A percentile compares a stretch with the other conserved stretches of the same genome.
Conservation (phyloP, 2,329 filamentous ascomycete genomes). For the Annulohypoxylon truncatum region DNA sequence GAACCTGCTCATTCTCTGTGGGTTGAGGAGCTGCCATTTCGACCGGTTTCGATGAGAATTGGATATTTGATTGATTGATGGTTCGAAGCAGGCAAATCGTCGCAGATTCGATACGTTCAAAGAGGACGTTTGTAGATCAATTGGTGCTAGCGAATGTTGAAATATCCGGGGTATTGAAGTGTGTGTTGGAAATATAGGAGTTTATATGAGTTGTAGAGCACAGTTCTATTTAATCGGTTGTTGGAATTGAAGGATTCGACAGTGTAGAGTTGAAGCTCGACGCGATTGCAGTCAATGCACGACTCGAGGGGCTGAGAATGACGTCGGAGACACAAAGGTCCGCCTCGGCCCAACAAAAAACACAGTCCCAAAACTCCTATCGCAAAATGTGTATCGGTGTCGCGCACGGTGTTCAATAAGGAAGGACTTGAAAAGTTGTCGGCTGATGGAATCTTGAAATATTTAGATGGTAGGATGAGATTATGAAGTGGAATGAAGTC, state of each 20-base stretch:
- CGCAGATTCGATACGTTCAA: background rate
- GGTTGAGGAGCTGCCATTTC: conserved; percentile 45
- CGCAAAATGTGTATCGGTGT: background rate
- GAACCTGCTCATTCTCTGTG: conserved; percentile 48
- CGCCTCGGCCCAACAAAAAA: background rate
- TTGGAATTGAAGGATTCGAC: background rate
- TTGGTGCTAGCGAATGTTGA: background rate
- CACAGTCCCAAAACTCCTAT: background rate
- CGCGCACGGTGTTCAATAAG: background rate
- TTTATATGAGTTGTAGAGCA: background rate
- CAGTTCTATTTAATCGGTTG: background rate
- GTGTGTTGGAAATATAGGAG: background rate
- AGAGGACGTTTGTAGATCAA: background rate
- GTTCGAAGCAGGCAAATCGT: background rate
- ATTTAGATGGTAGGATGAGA: background rate
- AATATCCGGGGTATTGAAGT: background rate
- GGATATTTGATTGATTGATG: background rate
- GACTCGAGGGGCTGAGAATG: conserved; percentile 9
- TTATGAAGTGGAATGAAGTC: conserved; percentile 15
- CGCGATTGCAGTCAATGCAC: background rate
- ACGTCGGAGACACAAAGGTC: conserved; percentile 1
- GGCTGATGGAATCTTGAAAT: background rate
- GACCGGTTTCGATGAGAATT: background rate
- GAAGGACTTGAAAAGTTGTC: background rate
- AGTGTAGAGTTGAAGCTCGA: background rate